Conservation (phyloP, 176 grass and related monocot genomes). For the Pontederia crassipes region DNA sequence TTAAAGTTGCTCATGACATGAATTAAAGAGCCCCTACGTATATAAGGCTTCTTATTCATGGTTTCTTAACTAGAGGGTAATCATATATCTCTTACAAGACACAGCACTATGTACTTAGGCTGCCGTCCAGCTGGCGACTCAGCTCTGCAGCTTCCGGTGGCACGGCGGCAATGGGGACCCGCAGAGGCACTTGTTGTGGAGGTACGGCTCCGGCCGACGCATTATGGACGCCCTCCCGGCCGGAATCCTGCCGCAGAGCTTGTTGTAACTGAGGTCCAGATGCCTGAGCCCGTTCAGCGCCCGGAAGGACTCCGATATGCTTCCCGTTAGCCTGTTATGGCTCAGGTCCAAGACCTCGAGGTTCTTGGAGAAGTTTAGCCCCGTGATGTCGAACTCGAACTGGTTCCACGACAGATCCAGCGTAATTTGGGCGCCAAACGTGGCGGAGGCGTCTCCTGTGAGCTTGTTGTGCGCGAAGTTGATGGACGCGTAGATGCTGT, state of each 20-base stretch:
- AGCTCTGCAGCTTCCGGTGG: background rate
- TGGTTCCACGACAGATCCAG: slow-evolving; percentile 69
- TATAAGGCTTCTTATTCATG: no score
- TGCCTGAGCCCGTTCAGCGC: slow-evolving; percentile 28
- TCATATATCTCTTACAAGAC: no score
- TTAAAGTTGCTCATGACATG: no score
- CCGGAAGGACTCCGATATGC: slow-evolving; percentile 41
- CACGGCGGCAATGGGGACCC: slow-evolving; percentile 38
- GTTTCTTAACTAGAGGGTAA: no score
- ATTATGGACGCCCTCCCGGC: slow-evolving; percentile 26
- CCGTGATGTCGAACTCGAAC: slow-evolving; percentile 62
- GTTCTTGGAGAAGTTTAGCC: slow-evolving; percentile 37
- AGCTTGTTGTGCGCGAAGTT: slow-evolving; percentile 65
- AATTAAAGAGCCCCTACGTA: no score
- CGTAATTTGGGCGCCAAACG: slow-evolving; percentile 43
- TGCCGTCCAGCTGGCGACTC: no score
- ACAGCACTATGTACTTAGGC: no score
- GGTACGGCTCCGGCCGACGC: slow-evolving; percentile 30
- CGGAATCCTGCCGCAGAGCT: slow-evolving; percentile 52
- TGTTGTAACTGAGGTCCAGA: slow-evolving; percentile 68
- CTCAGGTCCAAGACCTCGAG: slow-evolving; percentile 60
- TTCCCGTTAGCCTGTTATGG: slow-evolving; percentile 57
- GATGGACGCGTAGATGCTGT: slow-evolving; percentile 46
- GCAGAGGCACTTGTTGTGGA: slow-evolving; percentile 50
- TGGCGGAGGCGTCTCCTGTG: slow-evolving; percentile 43